Base-by-base conservation (phyloP, 192 early-diverging fungal species). In the Gamsiella multidivaricata region DNA sequence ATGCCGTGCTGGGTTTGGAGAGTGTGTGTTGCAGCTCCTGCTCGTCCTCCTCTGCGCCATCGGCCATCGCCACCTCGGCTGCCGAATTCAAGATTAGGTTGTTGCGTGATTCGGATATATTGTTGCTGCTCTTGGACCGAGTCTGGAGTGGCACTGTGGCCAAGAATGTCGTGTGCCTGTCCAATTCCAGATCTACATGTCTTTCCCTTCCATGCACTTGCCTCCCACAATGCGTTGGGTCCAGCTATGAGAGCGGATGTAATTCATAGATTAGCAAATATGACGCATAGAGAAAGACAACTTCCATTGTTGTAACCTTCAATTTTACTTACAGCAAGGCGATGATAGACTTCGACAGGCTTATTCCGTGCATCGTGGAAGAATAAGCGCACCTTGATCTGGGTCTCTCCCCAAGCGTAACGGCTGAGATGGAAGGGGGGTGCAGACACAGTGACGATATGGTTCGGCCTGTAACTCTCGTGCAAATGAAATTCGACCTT, bases 331-430 rank as follows among this genome's bases (percentile, higher is more conserved):
- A 93, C 90, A 79, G 90, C 92, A 15, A 97, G 58, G 45, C 87
- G 79, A 65, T 95, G 94, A 18, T 95, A 90, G 15, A 98, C 67
- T 61, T 96, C 93, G 6, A 95, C 85, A 1, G 93, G 88, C 65
- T 95, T 95, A 80, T 96, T 96, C 33, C 88, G 80, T 20, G 83
- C 83, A 80, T 98, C 95, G 9, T 82, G 83, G 81, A 98, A 96
- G 64, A 88, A 90, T 18, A 98, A 46, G 56, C 94, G 90, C 17
- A 96, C 78, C 28, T 93, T 88, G 47, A 97, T 84, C 20, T 95
- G 94, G 53, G 95, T 96, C 79, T 98, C 96, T 33, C 96, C 96
- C 95, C 95, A 98, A 0, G 95, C 96, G 68, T 88, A 91, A n/a
- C 95, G 87, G 17, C 91, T 94, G 56, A 98, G 69, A 60, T 91